Evolutionary conservation across 1,284 basidiomycete species (phyloP).

Genomic region (Tausonia pullulans): DNA sequence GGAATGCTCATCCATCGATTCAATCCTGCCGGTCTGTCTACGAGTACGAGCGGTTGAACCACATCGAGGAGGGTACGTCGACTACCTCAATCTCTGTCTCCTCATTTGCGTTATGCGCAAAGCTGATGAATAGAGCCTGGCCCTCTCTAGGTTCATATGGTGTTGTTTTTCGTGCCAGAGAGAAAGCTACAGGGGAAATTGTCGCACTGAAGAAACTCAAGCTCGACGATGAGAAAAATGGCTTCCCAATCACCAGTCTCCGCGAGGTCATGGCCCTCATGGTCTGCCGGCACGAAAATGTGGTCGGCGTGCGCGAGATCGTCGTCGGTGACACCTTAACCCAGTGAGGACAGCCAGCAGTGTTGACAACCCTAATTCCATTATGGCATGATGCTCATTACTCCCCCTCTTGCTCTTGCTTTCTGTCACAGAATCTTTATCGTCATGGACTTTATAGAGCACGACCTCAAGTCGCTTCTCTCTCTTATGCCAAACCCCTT

Average conservation of each 20-base stretch:
- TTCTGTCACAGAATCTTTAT: slow-evolving; percentile 70
- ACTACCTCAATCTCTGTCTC: no score
- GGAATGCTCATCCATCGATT: slow-evolving; percentile 63
- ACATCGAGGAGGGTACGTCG: slow-evolving; percentile 80
- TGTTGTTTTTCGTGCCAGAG: slow-evolving; percentile 86
- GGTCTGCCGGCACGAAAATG: slow-evolving; percentile 83
- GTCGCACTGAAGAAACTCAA: slow-evolving; percentile 98
- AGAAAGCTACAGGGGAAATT: slow-evolving; percentile 85
- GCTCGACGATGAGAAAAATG: slow-evolving; percentile 93
- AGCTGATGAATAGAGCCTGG: no score
- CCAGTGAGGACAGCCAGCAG: slow-evolving; percentile 55
- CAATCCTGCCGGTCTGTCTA: slow-evolving; percentile 79
- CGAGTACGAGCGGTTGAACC: slow-evolving; percentile 84
- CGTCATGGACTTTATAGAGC: slow-evolving; percentile 99
- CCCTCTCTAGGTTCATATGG: slow-evolving; percentile 57
- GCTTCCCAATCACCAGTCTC: slow-evolving; percentile 94
- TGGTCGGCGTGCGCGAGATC: slow-evolving; percentile 88
- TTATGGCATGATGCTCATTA: not conserved
- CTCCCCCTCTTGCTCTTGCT: slow-evolving; percentile 4
- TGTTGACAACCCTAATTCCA: not conserved
- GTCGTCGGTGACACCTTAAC: slow-evolving; percentile 98
- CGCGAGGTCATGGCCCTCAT: slow-evolving; percentile 92
- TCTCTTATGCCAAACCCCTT: slow-evolving; percentile 90
- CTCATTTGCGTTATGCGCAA: no score
- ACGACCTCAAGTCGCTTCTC: slow-evolving; percentile 92